Base-by-base conservation (phyloP, 2,329 filamentous ascomycete genomes). In the Colletotrichum sp. region DNA sequence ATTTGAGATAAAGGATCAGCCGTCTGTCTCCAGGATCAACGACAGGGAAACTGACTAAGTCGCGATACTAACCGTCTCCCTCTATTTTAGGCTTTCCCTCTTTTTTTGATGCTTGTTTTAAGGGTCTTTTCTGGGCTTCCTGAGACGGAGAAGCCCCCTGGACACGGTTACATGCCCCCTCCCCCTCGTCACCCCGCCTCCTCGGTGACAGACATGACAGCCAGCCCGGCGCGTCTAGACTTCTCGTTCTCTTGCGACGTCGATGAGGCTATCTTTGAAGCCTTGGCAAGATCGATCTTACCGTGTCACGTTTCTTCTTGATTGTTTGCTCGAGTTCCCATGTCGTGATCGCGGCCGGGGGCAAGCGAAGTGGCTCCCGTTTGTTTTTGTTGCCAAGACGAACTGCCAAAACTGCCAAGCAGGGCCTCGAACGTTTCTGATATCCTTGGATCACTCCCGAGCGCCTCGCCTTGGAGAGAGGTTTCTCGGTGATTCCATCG, bases 31-130 rank as follows among this genome's bases (percentile, higher is more conserved):
- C 7, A 62, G 28, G 66, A 68, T 68, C n/a, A 18, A 52, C 65
- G 22, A 36, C 71, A 55, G 71, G 71, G 72, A 48, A 65, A 48
- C 30, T 36, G 71, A 48, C n/a, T 48, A 36, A 74, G 71, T 59
- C 9, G 13, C 63, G 39, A 60, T 32, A 6, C 22, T 6, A 18
- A 9, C 16, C 22, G 2, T 55, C 24, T 0, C 39, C 39, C 39
- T 44, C 48, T 71, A 59, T 71, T 66, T 66, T 63, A 62, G 32
- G 24, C 16, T 9, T 48, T 48, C 18, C 39, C 9, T 7, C 9
- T 12, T 48, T 22, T n/a, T n/a, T 48, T 6, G 5, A 3, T 10
- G 18, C 22, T 16, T 22, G 28, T 57, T 62, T 62, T 52, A 39
- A 48, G 57, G 34, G 55, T 52, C 34, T 22, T 24, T 32, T 32